Base-by-base conservation (phyloP, 306 rosid species). In the Begonia masoniana region DNA sequence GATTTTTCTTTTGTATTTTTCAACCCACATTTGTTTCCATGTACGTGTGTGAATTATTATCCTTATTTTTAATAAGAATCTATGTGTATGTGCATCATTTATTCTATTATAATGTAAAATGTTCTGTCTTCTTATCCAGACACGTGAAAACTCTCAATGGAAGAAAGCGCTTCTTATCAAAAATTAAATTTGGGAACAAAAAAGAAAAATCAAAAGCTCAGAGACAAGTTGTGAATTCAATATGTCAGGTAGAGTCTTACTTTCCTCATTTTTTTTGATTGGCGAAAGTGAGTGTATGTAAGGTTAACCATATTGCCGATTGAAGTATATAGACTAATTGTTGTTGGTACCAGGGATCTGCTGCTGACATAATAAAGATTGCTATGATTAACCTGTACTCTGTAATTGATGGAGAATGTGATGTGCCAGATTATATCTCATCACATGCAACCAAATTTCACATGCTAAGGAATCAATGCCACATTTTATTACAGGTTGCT, bases 141-240 rank as follows among this genome's bases (percentile, higher is more conserved):
- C 81, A 76, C 57, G 83, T 85, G 61, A 66, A 76, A 71, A 91
- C 97, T 58, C 80, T 91, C 4, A 73, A 73, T 64, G 96, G 97
- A 52, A 76, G 97, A 65, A 85, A 81, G 50, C 79, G 95, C n/a
- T 91, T 80, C 74, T 75, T 91, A 75, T 71, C 96, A 61, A 91
- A 83, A 80, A 91, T 91, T 65, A 85, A 91, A 68, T 67, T 77
- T 50, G 85, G 96, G 50, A 78, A 63, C 64, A 65, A 69, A 59
- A 65, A 71, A 61, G 97, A 91, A 77, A 85, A 79, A 67, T 76
- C 85, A 13, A 91, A 64, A 73, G 97, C 97, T 50, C 87, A 89
- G 74, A 81, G 97, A 68, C 97, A 85, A 77, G 94, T 95, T 72
- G 97, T 89, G 50, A 89, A 89, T 73, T 89, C 97, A 58, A 73